Evolutionary conservation across 495 filamentous ascomycete species (phyloP).

Genomic region (Aspergillus funiculosus): DNA sequence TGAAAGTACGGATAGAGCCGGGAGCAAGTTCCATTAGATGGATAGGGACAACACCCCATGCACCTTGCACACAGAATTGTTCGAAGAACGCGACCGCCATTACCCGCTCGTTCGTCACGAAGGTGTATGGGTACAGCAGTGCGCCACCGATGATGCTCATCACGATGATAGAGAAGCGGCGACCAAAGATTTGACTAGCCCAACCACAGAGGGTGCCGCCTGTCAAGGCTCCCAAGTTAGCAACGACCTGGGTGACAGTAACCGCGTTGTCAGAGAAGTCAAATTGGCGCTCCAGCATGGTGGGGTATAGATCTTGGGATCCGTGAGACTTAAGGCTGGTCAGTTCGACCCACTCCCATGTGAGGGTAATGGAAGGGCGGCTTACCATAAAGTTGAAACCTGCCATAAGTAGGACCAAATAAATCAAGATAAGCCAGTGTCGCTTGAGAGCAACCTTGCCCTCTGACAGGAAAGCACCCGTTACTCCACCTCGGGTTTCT

Average conservation of each 20-base stretch:
- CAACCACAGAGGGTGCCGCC: conserved; percentile 77
- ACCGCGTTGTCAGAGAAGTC: conserved; percentile 63
- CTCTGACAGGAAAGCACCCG: conserved; percentile 63
- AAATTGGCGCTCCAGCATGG: conserved; percentile 74
- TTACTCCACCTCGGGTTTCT: conserved; percentile 39
- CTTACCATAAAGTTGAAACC: conserved; percentile 80
- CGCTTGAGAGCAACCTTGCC: conserved; percentile 68
- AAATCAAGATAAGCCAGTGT: conserved; percentile 74
- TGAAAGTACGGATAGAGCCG: conserved; percentile 74
- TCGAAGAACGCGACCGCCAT: conserved; percentile 88
- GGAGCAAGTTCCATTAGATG: conserved; percentile 86
- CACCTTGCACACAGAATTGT: conserved; percentile 84
- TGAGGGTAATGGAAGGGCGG: background rate
- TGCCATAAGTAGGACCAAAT: conserved; percentile 80
- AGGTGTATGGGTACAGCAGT: conserved; percentile 76
- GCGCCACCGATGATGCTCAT: conserved; percentile 73
- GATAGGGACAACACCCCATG: conserved; percentile 80
- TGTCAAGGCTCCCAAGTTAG: conserved; percentile 73
- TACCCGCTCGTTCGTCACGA: conserved; percentile 52
- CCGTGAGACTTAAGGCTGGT: conserved; percentile 59
- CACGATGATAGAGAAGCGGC: conserved; percentile 72
- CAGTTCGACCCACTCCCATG: too few species aligned
- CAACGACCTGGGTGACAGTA: conserved; percentile 78
- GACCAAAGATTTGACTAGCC: conserved; percentile 73
- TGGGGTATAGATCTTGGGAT: conserved; percentile 87